Conservation (phyloP, 2,329 filamentous ascomycete genomes). For the Harringtonia lauricola region DNA sequence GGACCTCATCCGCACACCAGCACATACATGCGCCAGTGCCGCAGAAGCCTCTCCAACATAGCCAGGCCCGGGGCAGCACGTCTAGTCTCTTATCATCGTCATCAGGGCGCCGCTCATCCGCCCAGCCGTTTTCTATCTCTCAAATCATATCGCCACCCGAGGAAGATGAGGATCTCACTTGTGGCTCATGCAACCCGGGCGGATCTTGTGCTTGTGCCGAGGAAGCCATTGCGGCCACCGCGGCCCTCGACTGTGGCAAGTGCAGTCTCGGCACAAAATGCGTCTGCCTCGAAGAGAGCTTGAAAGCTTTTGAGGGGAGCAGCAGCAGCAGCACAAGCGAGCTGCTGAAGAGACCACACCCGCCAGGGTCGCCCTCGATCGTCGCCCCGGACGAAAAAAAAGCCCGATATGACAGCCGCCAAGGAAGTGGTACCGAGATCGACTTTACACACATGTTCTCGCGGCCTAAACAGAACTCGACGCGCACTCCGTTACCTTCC, state of each 20-base stretch:
- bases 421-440: constrained; percentile 42
- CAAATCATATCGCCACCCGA: constrained; percentile 47
- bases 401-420: constrained; percentile 25
- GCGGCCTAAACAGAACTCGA: constrained; percentile 24
- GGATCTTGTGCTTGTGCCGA: constrained; percentile 49
- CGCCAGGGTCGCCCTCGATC: constrained; percentile 30
- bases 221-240: constrained; percentile 40
- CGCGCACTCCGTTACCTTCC: constrained; percentile 10
- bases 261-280: constrained; percentile 54
- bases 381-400: constrained; percentile 41
- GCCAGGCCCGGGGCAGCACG: constrained; percentile 11
- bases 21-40: constrained; percentile 8
- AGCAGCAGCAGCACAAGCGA: constrained; percentile 10
- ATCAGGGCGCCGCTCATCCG: constrained; percentile 17
- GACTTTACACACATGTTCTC: constrained; percentile 63
- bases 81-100: constrained; percentile 17
- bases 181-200: constrained; percentile 43
- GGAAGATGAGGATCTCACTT: constrained; percentile 30
- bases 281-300: constrained; percentile 42
- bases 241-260: constrained; percentile 49
- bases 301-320: constrained; percentile 20
- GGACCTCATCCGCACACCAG: constrained; percentile 1
- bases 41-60: constrained; percentile 7
- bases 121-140: constrained; percentile 41
- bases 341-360: constrained; percentile 33